Evolutionary conservation across 495 filamentous ascomycete genomes (phyloP).

Genomic region (Margaritispora aquatica): DNA sequence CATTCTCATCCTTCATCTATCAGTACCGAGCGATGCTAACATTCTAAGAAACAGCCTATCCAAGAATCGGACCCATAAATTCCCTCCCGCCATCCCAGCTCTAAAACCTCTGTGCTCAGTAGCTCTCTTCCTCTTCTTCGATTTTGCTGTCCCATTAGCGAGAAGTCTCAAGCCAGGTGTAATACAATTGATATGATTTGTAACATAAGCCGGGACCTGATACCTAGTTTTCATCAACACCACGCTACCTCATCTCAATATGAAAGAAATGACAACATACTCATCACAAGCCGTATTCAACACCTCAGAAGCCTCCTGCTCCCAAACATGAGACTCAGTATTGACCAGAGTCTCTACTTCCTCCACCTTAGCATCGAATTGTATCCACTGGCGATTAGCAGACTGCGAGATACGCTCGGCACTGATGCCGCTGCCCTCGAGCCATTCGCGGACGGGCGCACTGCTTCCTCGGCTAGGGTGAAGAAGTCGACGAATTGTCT

Average conservation of each 20-base stretch:
- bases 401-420: constrained; percentile 40
- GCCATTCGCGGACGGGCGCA: constrained; percentile 39
- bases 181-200: constrained; percentile 15
- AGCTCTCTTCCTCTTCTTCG: neutral
- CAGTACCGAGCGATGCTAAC: neutral
- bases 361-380: constrained; percentile 45
- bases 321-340: constrained; percentile 52
- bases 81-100: neutral
- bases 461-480: constrained; percentile 34
- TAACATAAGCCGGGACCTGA: constrained; percentile 8
- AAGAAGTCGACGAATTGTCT: constrained; percentile 37
- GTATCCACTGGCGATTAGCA: constrained; percentile 38
- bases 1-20: neutral
- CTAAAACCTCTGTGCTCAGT: neutral
- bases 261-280: constrained; percentile 10
- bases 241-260: constrained; percentile 4
- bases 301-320: constrained; percentile 38
- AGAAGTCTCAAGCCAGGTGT: constrained; percentile 15
- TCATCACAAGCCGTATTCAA: constrained; percentile 27
- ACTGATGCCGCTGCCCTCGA: constrained; percentile 41
- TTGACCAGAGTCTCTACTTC: constrained; percentile 51
- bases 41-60: neutral
- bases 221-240: neutral
- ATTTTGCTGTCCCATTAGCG: neutral
- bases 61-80: neutral